Percentiles rank a stretch among this genome's conserved stretches.
Conservation (phyloP, 2,329 filamentous ascomycete genomes). For the Pyrenophora graminea region DNA sequence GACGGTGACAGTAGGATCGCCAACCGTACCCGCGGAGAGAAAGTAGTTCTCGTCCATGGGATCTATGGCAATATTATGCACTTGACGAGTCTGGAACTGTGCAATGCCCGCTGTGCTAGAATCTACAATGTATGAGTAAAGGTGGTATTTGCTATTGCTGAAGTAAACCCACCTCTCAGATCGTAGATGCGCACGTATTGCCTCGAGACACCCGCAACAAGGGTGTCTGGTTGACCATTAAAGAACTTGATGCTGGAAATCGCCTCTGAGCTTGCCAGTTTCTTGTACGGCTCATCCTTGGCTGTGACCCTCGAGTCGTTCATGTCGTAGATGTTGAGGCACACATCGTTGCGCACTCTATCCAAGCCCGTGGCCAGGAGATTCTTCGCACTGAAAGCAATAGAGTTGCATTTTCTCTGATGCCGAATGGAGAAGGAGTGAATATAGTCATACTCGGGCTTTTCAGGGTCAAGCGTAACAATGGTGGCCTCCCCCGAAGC, state of each 20-base stretch:
- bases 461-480: slow-evolving; percentile 70
- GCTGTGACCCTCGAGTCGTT: slow-evolving; percentile 58
- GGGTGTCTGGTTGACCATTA: slow-evolving; percentile 72
- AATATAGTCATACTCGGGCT: slow-evolving; percentile 50
- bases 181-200: slow-evolving; percentile 78
- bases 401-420: slow-evolving; percentile 77
- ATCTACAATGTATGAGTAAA: slow-evolving; percentile 34
- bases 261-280: slow-evolving; percentile 67
- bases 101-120: slow-evolving; percentile 52
- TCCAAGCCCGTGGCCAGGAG: slow-evolving; percentile 79
- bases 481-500: slow-evolving; percentile 75
- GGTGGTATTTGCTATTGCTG: slow-evolving; percentile 16
- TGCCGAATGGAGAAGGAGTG: slow-evolving; percentile 73
- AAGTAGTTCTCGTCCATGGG: slow-evolving; percentile 83
- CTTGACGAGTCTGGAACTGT: slow-evolving; percentile 60
- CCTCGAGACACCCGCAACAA: slow-evolving; percentile 76
- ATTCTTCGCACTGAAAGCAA: slow-evolving; percentile 74
- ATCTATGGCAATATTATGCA: slow-evolving; percentile 74
- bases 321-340: slow-evolving; percentile 81
- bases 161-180: slow-evolving; percentile 65
- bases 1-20: slow-evolving; percentile 73
- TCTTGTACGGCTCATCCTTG: slow-evolving; percentile 58
- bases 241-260: slow-evolving; percentile 85
- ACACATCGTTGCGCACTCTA: slow-evolving; percentile 78
- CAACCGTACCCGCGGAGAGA: slow-evolving; percentile 72